These are phyloP conservation scores for Solanum infundibuliforme DNA, from an alignment of 257 asterid genomes.

Conservation along the genomic window DNA sequence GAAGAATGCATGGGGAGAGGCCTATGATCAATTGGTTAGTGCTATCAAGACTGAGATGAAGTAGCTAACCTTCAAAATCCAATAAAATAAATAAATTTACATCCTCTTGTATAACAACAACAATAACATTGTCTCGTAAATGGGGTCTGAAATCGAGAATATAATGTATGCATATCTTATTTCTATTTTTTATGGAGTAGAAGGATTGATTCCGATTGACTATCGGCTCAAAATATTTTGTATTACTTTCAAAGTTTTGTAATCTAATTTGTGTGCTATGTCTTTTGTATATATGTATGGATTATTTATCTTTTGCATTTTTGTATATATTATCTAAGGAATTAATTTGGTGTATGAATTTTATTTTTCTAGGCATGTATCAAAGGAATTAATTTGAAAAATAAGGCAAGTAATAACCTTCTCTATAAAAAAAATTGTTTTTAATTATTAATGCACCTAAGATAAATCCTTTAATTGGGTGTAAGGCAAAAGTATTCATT, in stretches of 20 bases:
- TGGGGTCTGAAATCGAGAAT: not conserved
- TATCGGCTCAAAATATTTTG: not conserved
- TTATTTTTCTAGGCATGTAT: not conserved
- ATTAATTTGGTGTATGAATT: not conserved
- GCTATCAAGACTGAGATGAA: slow-evolving; percentile 77
- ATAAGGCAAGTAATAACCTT: not conserved
- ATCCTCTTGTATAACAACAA: too few relatives aligned
- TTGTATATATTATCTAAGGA: not conserved
- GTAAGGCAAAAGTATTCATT: not conserved
- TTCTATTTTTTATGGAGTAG: not conserved
- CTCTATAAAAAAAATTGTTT: not conserved
- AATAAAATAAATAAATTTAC: too few relatives aligned
- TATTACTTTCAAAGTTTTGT: not conserved
- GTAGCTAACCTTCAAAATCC: not conserved
- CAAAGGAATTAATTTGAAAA: not conserved
- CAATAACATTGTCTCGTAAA: not conserved
- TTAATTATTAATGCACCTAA: not conserved
- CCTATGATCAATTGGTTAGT: slow-evolving; percentile 68
- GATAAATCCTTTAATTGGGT: not conserved
- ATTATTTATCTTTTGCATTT: too few relatives aligned
- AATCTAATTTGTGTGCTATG: not conserved
- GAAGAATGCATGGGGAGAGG: slow-evolving; percentile 73
- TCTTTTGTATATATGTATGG: too few relatives aligned
- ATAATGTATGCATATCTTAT: too few relatives aligned
- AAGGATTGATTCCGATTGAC: too few relatives aligned